Base-by-base conservation (phyloP, 2,329 filamentous ascomycete species). In the Fusarium camptoceras region DNA sequence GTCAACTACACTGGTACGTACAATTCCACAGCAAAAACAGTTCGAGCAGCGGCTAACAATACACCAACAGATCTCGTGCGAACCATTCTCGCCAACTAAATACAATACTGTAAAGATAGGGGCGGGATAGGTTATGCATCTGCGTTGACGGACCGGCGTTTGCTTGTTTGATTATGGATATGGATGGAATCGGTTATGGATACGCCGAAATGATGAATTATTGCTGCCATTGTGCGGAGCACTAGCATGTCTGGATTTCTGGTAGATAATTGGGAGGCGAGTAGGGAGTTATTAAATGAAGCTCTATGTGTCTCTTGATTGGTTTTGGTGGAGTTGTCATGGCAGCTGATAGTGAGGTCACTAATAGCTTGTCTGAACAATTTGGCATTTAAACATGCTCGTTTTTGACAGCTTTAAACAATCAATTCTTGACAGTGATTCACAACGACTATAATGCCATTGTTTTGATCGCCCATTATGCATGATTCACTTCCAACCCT, bases 1-100 rank as follows among this genome's bases (percentile, higher is more conserved):
- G 93, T 99, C 82, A 97, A 98, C 86, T 99, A 99, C 82, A 94
- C 92, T 73, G 94, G 94, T 96, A 86, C 41, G 72, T 47, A 37
- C 22, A 16, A 30, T 14, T 53, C 28, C 37, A 10, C 11, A 55
- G 28, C 3, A 3, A 4, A 6, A 34, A 16, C 34, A 8, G 28
- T 55, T 16, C 6, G 9, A 25, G 24, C 25, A 34, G 49, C 16
- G 7, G n/a, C 37, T 56, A 28, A 72, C 59, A 41, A 62, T 30
- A 8, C 15, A 47, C 42, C 20, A 27, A 7, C 28, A 93, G 92
- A 96, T 68, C 91, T 96, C 64, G 92, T 96, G 77, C 91, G 92
- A 77, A 95, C 92, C 55, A 94, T 96, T 78, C 90, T 96, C 73
- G 92, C 92, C 81, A 95, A 95, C 84, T 96, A 87, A 76, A 66